Evolutionary conservation across 306 rosid genomes (phyloP), one percentile per base, ranked within the genome.

Genomic region (Glycyrrhiza uralensis): DNA sequence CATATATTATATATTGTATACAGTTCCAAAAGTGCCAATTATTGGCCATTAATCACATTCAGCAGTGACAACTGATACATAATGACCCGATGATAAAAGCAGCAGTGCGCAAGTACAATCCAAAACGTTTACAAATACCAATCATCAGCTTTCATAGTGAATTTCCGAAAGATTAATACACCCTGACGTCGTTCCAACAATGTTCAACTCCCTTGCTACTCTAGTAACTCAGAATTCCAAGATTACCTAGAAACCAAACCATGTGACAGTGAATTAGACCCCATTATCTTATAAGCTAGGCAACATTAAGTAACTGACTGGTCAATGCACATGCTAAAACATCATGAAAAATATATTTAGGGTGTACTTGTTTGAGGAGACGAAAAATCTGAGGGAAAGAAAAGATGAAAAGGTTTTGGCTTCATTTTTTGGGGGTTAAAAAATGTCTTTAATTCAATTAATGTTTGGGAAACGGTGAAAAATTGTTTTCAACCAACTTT

Each of bases 241-340:
- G 46, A 54, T 77, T 46, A 41, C 80, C 80, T 60, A 51, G 14
- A 67, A 68, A 33, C 18, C 44, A 73, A 67, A 74, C 15, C 41
- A 49, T 0, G 19, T 39, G 24, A 22, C 28, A 64, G 11, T 20
- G 49, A 47, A 49, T 57, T 61, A 58, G 52, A 47, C 32, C 8
- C n/a, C 51, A 58, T 23, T 28, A 33, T 29, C 44, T 68, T 19
- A 4, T 23, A 59, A 61, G 10, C 35, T 18, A 30, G 6, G 18
- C 4, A 45, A 39, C 11, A 41, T 52, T 18, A 55, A 42, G 72
- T 18, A 44, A 11, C 47, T 44, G 29, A 72, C 7, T 13, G 6
- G 15, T 23, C 56, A 12, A 32, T 1, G 32, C 72, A 42, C 26
- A 35, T 8, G 19, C 23, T 35, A 61, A 20, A 10, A 4, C 58